Conservation (phyloP, 768 basidiomycete genomes). For the Rubroboletus pulcherrimus region DNA sequence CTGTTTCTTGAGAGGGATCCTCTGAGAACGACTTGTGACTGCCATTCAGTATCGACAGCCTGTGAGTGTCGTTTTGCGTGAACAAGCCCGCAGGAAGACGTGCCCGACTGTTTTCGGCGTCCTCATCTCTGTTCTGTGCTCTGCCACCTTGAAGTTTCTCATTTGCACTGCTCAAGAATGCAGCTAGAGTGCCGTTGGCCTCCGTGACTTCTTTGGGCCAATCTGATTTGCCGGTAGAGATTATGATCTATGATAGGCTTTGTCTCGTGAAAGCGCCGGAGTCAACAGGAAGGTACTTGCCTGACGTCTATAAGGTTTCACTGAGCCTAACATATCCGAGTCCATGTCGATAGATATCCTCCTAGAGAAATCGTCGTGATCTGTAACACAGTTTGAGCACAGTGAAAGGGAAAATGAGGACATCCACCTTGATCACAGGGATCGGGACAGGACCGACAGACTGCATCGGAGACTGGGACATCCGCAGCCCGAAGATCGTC, state of each 20-base stretch:
- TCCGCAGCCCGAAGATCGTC: constrained; percentile 51
- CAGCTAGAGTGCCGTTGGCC: constrained; percentile 66
- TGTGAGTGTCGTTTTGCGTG: constrained; percentile 48
- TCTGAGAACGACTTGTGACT: constrained; percentile 68
- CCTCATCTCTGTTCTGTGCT: background rate
- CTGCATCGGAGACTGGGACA: constrained; percentile 63
- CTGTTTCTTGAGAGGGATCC: constrained; percentile 64
- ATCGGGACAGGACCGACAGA: constrained; percentile 72
- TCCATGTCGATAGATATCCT: constrained; percentile 78
- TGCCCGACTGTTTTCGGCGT: constrained; percentile 4
- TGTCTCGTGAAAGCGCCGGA: background rate
- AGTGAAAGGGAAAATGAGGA: constrained; percentile 24
- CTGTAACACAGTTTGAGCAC: constrained; percentile 34
- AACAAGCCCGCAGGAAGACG: constrained; percentile 49
- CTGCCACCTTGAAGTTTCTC: constrained; percentile 9
- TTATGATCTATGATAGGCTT: constrained; percentile 55
- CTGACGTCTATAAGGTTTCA: constrained; percentile 82
- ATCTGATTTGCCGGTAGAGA: constrained; percentile 87
- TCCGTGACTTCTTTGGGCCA: constrained; percentile 82
- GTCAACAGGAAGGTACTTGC: constrained; percentile 34
- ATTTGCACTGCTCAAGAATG: constrained; percentile 38
- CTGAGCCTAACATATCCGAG: constrained; percentile 77
- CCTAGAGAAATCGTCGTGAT: constrained; percentile 69
- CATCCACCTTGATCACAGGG: constrained; percentile 68
- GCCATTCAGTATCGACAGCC: constrained; percentile 76